Evolutionary conservation across 2,329 filamentous ascomycete species (phyloP), one percentile per base, ranked within the genome.

Genomic region (Fusarium sp.): DNA sequence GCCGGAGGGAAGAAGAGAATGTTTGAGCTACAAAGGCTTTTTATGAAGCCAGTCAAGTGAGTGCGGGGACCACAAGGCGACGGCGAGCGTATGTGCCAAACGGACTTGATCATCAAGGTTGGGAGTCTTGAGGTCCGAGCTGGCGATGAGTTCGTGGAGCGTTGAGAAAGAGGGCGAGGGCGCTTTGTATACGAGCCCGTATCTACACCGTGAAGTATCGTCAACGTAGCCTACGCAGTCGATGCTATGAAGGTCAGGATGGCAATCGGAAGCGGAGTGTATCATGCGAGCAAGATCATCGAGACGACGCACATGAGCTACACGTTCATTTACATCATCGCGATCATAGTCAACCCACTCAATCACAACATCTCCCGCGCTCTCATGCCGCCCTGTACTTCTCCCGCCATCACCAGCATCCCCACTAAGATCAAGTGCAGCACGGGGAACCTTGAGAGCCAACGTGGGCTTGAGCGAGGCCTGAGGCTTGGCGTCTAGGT

Each of bases 21-120:
- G 78, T 88, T 89, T 63, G 84, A 78, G 61, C 81, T 83, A 57
- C 87, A 86, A 19, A 90, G 81, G 41, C 86, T 87, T 76, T 76
- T 90, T 89, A 80, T 89, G 86, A 44, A 88, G 81, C 86, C 86
- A 88, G 76, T 87, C 86, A 41, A 88, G 82, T 2, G 85, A 85
- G 73, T 88, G 86, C n/a, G 87, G 82, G 21, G 84, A 84, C 81
- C 84, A 85, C 15, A 86, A 76, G 4, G 84, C 82, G 23, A 85
- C 79, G 33, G 83, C 82, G 25, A 86, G 80, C 7, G 79, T 83
- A 31, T 80, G 76, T 7, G 84, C 85, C 4, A 86, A 80, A 25
- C 72, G 76, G 48, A 86, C 80, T 21, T 83, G 80, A 61, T 83
- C 82, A 59, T 82, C 79, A n/a, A 86, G 80, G 61, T 85, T 83